Evolutionary conservation across 2,329 filamentous ascomycete species (phyloP), one percentile per base, ranked within the genome.

Genomic region (Beauveria sp.): DNA sequence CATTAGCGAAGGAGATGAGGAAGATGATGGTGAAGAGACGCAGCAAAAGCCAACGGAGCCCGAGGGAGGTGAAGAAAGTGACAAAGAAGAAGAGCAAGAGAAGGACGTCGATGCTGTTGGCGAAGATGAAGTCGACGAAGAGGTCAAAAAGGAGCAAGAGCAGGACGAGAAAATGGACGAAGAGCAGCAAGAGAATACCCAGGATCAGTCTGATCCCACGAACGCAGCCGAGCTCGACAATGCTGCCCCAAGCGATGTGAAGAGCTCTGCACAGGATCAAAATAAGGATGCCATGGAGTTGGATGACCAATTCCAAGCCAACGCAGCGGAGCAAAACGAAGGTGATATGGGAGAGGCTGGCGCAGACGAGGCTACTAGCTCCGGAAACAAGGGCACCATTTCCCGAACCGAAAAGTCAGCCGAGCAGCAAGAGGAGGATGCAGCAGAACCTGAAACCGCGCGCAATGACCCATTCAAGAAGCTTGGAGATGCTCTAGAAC

Each of bases 401-500:
- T 80, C 82, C 2, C 75, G 76, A 45, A 74, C 77, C 12, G 78
- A 81, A 60, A 78, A 83, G 45, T 73, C 77, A 5, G 72, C 76
- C 42, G 73, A 76, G n/a, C 75, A 80, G 6, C 68, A 74, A 52
- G 71, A 77, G 31, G 71, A 75, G 45, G 78, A 83, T 59, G 75
- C 78, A 12, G 72, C 77, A 49, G 76, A 81, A 59, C 74, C 75
- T 8, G 71, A 74, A 31, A 72, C 75, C 12, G 74, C 77, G 60
- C 75, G 74, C 45, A 75, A 80, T 51, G 86, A 95, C 67, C 90
- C 92, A 1, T 96, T 97, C 81, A 95, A 95, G 77, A 96, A 96
- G 70, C 84, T 99, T 34, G 95, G 95, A 24, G 92, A 99, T 76
- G 89, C 91, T 6, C 80, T 99, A 38, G 93, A 98, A 73, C 86